These are phyloP conservation scores for Saturnispora diversa DNA, from an alignment of 805 yeast species.

Conservation along the genomic window DNA sequence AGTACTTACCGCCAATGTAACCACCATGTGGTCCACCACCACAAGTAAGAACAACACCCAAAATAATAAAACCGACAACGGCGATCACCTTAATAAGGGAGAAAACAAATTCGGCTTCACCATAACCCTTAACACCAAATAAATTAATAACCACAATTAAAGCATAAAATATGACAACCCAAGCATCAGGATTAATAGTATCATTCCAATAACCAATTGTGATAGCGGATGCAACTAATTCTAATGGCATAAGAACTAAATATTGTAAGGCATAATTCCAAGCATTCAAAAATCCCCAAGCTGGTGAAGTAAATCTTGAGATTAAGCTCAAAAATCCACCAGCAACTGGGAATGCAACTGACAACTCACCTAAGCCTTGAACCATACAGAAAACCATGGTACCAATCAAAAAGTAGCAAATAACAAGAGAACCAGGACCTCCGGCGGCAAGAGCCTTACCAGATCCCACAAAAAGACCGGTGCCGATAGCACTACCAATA, in stretches of 20 bases:
- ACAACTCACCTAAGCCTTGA: constrained; percentile 54
- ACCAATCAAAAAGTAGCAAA: constrained; percentile 50
- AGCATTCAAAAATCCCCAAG: constrained; percentile 53
- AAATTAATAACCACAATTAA: constrained; percentile 41
- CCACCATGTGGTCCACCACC: constrained; percentile 52
- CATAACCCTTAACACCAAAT: constrained; percentile 54
- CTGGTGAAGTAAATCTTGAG: constrained; percentile 45
- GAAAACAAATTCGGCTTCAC: constrained; percentile 53
- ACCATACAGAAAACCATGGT: constrained; percentile 49
- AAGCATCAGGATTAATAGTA: constrained; percentile 40
- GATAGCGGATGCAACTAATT: constrained; percentile 44
- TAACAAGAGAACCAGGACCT: constrained; percentile 60
- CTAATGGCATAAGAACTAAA: constrained; percentile 42
- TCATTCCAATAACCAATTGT: constrained; percentile 40
- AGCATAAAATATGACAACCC: constrained; percentile 43
- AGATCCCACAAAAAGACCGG: constrained; percentile 68
- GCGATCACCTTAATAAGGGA: constrained; percentile 44
- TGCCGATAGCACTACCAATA: constrained; percentile 71
- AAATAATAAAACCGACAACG: constrained; percentile 46
- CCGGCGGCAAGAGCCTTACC: constrained; percentile 49
- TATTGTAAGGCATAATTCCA: constrained; percentile 47
- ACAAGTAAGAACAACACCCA: constrained; percentile 46
- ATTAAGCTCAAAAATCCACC: constrained; percentile 52
- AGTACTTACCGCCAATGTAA: constrained; percentile 47
- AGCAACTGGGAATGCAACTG: constrained; percentile 48